Conservation (phyloP, 352 stramenopile species). For the Saprolegnia diclina region DNA sequence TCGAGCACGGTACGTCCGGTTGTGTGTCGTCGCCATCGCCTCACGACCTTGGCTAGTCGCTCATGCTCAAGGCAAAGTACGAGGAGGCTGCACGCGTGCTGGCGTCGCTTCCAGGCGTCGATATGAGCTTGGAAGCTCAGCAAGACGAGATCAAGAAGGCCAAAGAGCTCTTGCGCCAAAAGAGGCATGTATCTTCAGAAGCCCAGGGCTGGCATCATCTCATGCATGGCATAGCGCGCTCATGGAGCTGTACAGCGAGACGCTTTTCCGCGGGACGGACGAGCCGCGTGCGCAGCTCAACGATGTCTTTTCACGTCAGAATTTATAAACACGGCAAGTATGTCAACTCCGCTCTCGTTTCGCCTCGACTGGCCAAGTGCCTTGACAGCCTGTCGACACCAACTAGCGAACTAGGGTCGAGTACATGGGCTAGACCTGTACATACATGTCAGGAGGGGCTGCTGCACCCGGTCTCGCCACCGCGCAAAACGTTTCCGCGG, state of each 20-base stretch:
- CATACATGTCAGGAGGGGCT: too few relatives aligned
- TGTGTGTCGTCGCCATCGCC: not conserved
- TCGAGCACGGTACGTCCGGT: conserved; percentile 54
- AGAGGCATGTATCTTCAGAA: conserved; percentile 43
- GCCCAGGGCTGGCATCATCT: not conserved
- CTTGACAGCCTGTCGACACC: too few relatives aligned
- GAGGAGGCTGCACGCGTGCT: conserved; percentile 56
- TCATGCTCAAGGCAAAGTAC: conserved; percentile 75
- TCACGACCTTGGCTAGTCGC: conserved; percentile 37
- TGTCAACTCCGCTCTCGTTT: too few relatives aligned
- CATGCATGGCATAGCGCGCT: conserved; percentile 41
- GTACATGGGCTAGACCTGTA: too few relatives aligned
- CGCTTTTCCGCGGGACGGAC: conserved; percentile 75
- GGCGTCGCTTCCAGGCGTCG: conserved; percentile 58
- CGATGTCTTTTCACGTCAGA: conserved; percentile 78
- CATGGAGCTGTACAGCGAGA: conserved; percentile 82
- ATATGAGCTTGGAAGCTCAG: conserved; percentile 75
- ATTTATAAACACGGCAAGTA: conserved; percentile 41
- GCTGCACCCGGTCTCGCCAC: too few relatives aligned
- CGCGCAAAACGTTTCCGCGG: too few relatives aligned
- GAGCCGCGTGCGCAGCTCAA: conserved; percentile 77
- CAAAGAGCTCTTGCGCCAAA: conserved; percentile 67
- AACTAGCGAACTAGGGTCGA: too few relatives aligned
- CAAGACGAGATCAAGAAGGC: conserved; percentile 59
- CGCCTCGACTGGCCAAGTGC: too few relatives aligned